Percentiles rank a stretch among this genome's conserved stretches.
These are phyloP conservation scores for Reutealis trisperma DNA, from an alignment of 345 rosid genomes.

Conservation along the genomic window DNA sequence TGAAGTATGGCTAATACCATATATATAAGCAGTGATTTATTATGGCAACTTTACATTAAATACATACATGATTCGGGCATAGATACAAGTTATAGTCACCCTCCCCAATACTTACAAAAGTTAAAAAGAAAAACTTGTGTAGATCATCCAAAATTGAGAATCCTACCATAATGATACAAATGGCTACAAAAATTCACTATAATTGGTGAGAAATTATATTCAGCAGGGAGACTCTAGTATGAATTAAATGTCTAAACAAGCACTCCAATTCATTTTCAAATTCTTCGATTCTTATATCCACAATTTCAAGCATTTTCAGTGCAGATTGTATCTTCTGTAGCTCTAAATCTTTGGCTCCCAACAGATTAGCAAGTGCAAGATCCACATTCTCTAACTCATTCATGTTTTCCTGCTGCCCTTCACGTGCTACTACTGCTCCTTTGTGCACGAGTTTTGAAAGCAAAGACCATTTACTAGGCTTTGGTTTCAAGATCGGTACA, in stretches of 20 bases:
- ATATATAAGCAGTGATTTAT: no score
- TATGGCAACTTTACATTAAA: not conserved
- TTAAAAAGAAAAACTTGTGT: not conserved
- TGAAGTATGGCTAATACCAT: no score
- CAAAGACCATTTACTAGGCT: conserved; percentile 42
- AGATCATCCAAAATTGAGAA: conserved; percentile 39
- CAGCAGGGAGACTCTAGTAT: conserved; percentile 59
- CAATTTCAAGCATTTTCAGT: conserved; percentile 36
- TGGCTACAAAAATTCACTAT: not conserved
- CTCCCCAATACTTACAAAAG: no score
- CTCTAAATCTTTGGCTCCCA: conserved; percentile 23
- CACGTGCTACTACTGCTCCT: conserved; percentile 34
- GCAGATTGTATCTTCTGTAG: conserved; percentile 39
- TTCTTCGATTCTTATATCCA: conserved; percentile 49
- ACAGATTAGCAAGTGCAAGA: conserved; percentile 35
- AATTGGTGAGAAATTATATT: conserved; percentile 50
- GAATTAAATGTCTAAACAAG: conserved; percentile 56
- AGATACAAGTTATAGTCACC: no score
- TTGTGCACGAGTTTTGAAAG: conserved; percentile 41
- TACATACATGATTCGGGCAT: no score
- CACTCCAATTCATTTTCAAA: conserved; percentile 60
- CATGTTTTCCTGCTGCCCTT: conserved; percentile 19
- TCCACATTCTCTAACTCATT: conserved; percentile 58
- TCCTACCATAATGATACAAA: not conserved
- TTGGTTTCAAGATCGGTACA: conserved; percentile 44